Percentiles rank a stretch among this genome's conserved stretches.
Evolutionary conservation across 169 alveolate genomes (phyloP).

Genomic region (Plasmodium reichenowi): DNA sequence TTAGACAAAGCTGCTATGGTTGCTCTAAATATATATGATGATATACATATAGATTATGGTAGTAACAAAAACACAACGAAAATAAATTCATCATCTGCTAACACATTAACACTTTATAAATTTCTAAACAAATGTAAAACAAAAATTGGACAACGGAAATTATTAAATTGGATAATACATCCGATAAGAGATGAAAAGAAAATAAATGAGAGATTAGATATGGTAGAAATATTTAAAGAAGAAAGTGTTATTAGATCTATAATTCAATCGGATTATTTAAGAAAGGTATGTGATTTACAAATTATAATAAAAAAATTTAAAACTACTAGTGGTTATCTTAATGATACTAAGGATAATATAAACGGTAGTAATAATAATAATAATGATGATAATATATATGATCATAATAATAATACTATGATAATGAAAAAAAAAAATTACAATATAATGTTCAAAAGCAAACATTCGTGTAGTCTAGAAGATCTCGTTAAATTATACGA

Average conservation of each 20-base stretch:
- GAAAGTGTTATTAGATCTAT: constrained; percentile 78
- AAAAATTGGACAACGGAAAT: constrained; percentile 92
- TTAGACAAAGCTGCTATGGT: constrained; percentile 86
- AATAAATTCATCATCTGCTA: neutral
- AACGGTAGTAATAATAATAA: neutral
- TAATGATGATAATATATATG: neutral
- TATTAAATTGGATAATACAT: constrained; percentile 95
- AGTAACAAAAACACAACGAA: neutral
- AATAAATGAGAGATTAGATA: constrained; percentile 93
- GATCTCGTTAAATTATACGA: constrained; percentile 80
- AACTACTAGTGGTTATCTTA: neutral
- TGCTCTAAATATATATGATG: constrained; percentile 79
- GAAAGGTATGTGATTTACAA: constrained; percentile 89
- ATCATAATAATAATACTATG: constrained; percentile 25
- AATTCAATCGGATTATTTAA: constrained; percentile 83
- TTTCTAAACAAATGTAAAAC: constrained; percentile 95
- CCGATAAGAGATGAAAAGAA: constrained; percentile 94
- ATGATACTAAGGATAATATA: neutral
- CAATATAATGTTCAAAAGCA: constrained; percentile 5
- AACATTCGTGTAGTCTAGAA: constrained; percentile 63
- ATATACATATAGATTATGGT: constrained; percentile 6
- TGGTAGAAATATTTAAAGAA: constrained; percentile 93
- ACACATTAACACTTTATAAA: constrained; percentile 82
- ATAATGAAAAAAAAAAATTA: neutral
- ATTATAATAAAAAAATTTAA: constrained; percentile 78